Base-by-base conservation (phyloP, 768 basidiomycete species). In the Podaxis sp. region DNA sequence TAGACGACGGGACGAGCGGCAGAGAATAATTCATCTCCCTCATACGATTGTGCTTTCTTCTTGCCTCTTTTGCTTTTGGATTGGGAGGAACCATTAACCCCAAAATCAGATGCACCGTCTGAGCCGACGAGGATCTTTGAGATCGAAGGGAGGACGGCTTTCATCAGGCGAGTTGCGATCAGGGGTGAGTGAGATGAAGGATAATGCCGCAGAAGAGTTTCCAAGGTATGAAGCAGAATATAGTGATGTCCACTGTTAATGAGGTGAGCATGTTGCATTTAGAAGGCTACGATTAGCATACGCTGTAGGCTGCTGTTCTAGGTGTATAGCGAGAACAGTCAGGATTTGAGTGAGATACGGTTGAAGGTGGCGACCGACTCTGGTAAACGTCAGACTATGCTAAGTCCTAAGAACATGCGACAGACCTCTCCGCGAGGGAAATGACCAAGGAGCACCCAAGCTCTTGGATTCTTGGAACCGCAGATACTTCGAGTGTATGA, bases 1-100 rank as follows among this genome's bases (percentile, higher is more conserved):
- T 83, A 89, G 20, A 86, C 66, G 7, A 82, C 76, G 50, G 79
- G 72, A 50, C 77, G 76, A 2, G 80, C 71, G 7, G 75, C 68
- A 57, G 81, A 84, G 73, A 95, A 86, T 4, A 89, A 75, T 68
- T 89, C 90, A 58, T 91, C 91, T 10, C 85, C 90, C 72, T 93
- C 90, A 66, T 87, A 93, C 12, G 81, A 87, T 22, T 86, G 82
- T 20, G 82, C 80, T 51, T 88, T 79, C 71, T 91, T 94, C 72
- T 86, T 93, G 59, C 84, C 82, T 67, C 85, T 87, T 70, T 78
- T 85, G 13, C 69, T 76, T 63, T 74, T 78, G 12, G 67, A 75
- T 51, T 66, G 60, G 15, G 66, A 41, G 2, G 66, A 67, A 46
- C 68, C 64, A 12, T 26, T 41, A 12, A 13, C 24, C 10, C 63